These are phyloP conservation scores for Blastocystis sp. DNA, from an alignment of 352 stramenopile genomes.

Conservation along the genomic window DNA sequence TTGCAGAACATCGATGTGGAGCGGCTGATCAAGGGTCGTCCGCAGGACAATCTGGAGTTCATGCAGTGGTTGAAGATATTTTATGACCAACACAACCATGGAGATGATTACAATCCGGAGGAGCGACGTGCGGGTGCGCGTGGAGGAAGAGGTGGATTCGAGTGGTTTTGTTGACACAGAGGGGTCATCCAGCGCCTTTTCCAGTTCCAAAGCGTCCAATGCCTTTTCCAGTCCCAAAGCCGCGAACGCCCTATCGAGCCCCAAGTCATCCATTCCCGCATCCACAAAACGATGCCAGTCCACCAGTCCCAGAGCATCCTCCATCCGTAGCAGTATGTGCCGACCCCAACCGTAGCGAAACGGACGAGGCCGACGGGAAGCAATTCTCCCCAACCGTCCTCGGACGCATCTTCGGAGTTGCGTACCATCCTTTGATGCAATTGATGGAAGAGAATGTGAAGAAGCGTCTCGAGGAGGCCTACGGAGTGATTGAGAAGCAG, in stretches of 20 bases:
- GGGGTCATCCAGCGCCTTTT: background rate
- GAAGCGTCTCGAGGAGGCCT: constrained; percentile 67
- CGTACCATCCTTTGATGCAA: too few species aligned
- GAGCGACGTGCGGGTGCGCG: constrained; percentile 82
- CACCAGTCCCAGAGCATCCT: too few species aligned
- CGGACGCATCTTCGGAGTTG: too few species aligned
- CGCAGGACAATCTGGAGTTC: constrained; percentile 99
- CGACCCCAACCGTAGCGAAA: too few species aligned
- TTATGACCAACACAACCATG: constrained; percentile 70
- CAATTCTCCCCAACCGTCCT: too few species aligned
- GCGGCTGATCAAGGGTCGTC: constrained; percentile 90
- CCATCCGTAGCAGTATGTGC: too few species aligned
- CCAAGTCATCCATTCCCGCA: too few species aligned
- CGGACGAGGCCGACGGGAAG: too few species aligned
- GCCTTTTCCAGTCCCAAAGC: background rate
- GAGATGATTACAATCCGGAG: constrained; percentile 81
- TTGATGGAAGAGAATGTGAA: constrained; percentile 72
- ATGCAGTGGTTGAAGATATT: constrained; percentile 94
- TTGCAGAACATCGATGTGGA: constrained; percentile 87
- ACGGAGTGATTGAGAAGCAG: constrained; percentile 58
- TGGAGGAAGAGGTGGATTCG: constrained; percentile 66
- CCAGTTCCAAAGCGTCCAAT: background rate
- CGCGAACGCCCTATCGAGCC: background rate
- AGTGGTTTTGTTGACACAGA: background rate
- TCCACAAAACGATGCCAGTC: too few species aligned